These are phyloP conservation scores for Naganishia sp. DNA, from an alignment of 1,284 basidiomycete genomes.

Conservation along the genomic window DNA sequence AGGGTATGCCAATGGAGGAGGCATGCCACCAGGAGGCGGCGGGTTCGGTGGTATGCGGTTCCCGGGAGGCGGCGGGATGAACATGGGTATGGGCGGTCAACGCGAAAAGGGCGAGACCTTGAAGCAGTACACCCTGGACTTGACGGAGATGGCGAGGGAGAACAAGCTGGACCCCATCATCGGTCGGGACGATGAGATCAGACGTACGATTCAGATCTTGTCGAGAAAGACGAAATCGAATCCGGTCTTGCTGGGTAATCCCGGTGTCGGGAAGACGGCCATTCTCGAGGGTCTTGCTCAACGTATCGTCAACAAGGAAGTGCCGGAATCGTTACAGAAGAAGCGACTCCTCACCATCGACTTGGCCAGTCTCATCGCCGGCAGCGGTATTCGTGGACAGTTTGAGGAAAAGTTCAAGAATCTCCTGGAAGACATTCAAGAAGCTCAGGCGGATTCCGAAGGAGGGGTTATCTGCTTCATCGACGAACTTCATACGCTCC, in stretches of 20 bases:
- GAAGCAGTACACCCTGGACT: constrained; percentile 79
- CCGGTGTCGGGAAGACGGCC: constrained; percentile 87
- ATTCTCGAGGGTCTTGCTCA: constrained; percentile 85
- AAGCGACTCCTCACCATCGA: constrained; percentile 82
- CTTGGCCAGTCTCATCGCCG: constrained; percentile 76
- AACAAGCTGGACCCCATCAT: constrained; percentile 89
- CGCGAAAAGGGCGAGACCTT: constrained; percentile 73
- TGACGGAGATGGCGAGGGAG: constrained; percentile 76
- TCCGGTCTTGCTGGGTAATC: constrained; percentile 66
- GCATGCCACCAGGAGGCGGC: constrained; percentile 34
- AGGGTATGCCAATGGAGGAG: constrained; percentile 26
- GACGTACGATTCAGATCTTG: constrained; percentile 76
- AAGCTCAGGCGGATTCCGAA: constrained; percentile 59
- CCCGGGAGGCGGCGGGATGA: constrained; percentile 38
- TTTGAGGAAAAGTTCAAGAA: constrained; percentile 92
- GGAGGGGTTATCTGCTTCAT: constrained; percentile 74
- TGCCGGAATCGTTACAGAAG: constrained; percentile 83
- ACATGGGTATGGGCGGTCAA: constrained; percentile 36
- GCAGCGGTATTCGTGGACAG: constrained; percentile 82
- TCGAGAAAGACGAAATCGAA: constrained; percentile 83
- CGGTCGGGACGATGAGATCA: constrained; percentile 87
- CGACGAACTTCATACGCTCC: constrained; percentile 82
- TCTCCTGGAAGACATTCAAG: constrained; percentile 81
- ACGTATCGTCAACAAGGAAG: constrained; percentile 83
- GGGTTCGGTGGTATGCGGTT: constrained; percentile 44